Evolutionary conservation across 129 eudicot species (phyloP), one percentile per base, ranked within the genome.

Genomic region (Silybum marianum): DNA sequence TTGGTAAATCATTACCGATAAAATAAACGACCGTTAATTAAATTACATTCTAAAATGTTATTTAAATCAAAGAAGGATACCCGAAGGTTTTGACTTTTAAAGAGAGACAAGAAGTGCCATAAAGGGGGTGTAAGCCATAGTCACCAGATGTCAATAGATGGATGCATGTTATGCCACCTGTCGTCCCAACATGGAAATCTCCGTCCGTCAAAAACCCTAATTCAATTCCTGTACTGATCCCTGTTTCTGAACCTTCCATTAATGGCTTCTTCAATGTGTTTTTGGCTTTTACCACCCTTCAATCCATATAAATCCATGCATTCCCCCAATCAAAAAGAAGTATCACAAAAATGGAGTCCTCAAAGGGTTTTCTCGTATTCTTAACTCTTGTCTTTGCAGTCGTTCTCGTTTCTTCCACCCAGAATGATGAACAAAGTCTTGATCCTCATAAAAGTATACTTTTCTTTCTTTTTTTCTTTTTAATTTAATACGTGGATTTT

Each of bases 221-320:
- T 71, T 72, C 34, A 14, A 60, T 71, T 72, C 34, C 78, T 83
- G 78, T 16, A 69, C 74, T 62, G 68, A 76, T 24, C 79, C 24
- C 24, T 19, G 83, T 72, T 72, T 72, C 86, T 83, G 86, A 83
- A 78, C 69, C 78, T 72, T 78, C 79, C 83, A 83, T 83, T 83
- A 72, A 83, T 83, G 75, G 32, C 78, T 68, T n/a, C 67, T 83
- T 78, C 79, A 83, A 83, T 83, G 79, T 66, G 11, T 16, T 78
- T 71, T 72, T 83, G 86, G 74, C 67, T 39, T 83, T 30, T 78
- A 25, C 34, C 38, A 11, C 69, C 9, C 63, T 62, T 72, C 32
- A 72, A 3, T 21, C 26, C 16, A 71, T 78, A 83, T 83, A 78
- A 78, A 78, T 48, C 62, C 13, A 38, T 32, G 6, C 69, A 77